Percentiles rank a stretch among this genome's conserved stretches.
These are phyloP conservation scores for Rhizoclosmatium globosum DNA, from an alignment of 192 early-diverging fungal species.

Conservation along the genomic window DNA sequence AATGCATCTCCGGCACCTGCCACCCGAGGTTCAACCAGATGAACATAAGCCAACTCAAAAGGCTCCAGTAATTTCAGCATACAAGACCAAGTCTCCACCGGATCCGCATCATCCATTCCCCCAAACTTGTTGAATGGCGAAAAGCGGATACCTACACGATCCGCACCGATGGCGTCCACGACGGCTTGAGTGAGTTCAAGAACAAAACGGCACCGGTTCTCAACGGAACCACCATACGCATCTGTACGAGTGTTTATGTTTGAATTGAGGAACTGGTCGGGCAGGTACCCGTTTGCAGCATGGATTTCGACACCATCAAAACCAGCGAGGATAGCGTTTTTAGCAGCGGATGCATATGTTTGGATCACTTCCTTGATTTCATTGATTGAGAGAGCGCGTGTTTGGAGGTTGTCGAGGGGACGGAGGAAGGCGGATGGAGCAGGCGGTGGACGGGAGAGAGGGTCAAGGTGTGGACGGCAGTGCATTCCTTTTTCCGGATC, in stretches of 20 bases:
- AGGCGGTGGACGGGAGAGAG: not conserved
- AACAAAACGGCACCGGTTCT: conserved; percentile 84
- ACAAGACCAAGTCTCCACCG: conserved; percentile 34
- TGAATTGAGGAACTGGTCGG: conserved; percentile 81
- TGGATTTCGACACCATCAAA: conserved; percentile 94
- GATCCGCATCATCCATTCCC: conserved; percentile 22
- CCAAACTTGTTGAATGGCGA: conserved; percentile 34
- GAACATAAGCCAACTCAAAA: conserved; percentile 48
- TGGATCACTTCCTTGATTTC: conserved; percentile 71
- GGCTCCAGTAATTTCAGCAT: conserved; percentile 30
- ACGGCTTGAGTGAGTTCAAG: conserved; percentile 65
- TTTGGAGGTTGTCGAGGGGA: not conserved
- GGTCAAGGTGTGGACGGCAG: conserved; percentile 3
- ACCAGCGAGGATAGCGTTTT: conserved; percentile 52
- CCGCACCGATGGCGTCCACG: conserved; percentile 38
- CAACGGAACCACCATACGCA: conserved; percentile 87
- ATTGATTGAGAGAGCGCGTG: conserved; percentile 65
- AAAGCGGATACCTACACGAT: conserved; percentile 53
- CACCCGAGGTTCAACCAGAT: conserved; percentile 43
- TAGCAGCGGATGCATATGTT: conserved; percentile 71
- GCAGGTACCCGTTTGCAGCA: conserved; percentile 88
- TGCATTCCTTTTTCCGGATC: not conserved
- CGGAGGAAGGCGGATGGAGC: not conserved
- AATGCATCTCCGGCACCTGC: conserved; percentile 34
- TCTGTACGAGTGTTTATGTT: conserved; percentile 88